Evolutionary conservation across 2,329 filamentous ascomycete genomes (phyloP).

Genomic region (Monosporascus cannonballus): DNA sequence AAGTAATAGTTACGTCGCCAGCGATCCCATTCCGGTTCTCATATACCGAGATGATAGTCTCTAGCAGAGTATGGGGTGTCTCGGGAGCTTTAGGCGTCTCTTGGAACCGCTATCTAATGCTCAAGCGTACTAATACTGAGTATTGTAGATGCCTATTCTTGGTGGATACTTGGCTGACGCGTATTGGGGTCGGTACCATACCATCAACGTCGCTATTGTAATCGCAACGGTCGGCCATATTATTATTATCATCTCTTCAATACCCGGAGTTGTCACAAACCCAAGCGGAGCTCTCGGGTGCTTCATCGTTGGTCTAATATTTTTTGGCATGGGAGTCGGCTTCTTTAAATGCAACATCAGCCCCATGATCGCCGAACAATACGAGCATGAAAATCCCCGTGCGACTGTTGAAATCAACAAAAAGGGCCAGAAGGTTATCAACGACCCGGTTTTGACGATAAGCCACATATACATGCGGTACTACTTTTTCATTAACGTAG

Average conservation of each 20-base stretch:
- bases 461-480: constrained; percentile 58
- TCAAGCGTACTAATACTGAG: too few relatives aligned
- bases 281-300: constrained; percentile 46
- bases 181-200: constrained; percentile 56
- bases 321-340: constrained; percentile 58
- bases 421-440: constrained; percentile 52
- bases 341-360: constrained; percentile 65
- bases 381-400: constrained; percentile 37
- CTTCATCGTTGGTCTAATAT: constrained; percentile 50
- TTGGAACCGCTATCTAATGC: too few relatives aligned
- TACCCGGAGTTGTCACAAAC: constrained; percentile 50
- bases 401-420: constrained; percentile 41
- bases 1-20: constrained; percentile 17
- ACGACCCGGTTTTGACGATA: constrained; percentile 53
- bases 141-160: background rate
- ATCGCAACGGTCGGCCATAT: constrained; percentile 53
- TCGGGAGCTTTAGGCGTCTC: too few relatives aligned
- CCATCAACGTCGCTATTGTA: constrained; percentile 51
- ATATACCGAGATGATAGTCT: too few relatives aligned
- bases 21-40: too few relatives aligned
- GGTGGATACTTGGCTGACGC: constrained; percentile 51
- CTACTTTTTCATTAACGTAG: constrained; percentile 66
- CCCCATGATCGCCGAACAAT: constrained; percentile 57
- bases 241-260: constrained; percentile 52
- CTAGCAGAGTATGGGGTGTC: background rate